phyloP scores from a whole-genome alignment of 2,329 filamentous ascomycete species.

The Microascus cirrosus region DNA sequence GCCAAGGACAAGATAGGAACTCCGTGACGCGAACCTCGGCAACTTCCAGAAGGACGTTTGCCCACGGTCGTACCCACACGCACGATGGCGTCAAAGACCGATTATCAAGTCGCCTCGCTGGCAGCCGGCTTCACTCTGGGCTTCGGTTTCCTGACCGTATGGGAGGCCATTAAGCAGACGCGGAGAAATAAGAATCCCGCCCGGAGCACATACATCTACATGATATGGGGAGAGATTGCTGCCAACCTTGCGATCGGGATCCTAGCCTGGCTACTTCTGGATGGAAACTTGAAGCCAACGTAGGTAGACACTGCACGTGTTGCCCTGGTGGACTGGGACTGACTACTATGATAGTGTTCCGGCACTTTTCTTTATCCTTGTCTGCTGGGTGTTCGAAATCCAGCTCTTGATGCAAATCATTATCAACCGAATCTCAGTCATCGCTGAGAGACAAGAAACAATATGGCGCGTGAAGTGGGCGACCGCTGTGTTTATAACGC shows the following conservation, averaged over 20 bases:
- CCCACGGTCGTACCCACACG: background rate
- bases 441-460: background rate
- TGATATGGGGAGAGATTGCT: constrained; percentile 33
- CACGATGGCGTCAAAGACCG: constrained; percentile 10
- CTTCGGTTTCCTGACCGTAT: constrained; percentile 27
- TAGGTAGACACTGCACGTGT: constrained; percentile 7
- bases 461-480: constrained; percentile 5
- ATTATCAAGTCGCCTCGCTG: constrained; percentile 17
- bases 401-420: constrained; percentile 44
- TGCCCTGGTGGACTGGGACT: too few species aligned
- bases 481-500: constrained; percentile 22
- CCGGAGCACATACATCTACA: constrained; percentile 26
- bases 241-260: constrained; percentile 25
- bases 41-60: background rate
- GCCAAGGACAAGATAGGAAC: background rate
- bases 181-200: constrained; percentile 20
- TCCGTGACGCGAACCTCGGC: background rate
- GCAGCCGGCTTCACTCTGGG: constrained; percentile 23
- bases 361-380: constrained; percentile 21
- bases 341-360: constrained; percentile 13
- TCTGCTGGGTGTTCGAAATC: constrained; percentile 32
- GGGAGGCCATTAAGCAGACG: constrained; percentile 29
- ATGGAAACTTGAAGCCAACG: constrained; percentile 19
- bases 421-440: constrained; percentile 38
- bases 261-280: constrained; percentile 26